These are phyloP conservation scores for Naganishia vaughanmartiniae DNA, from an alignment of 768 basidiomycete genomes.

Conservation along the genomic window DNA sequence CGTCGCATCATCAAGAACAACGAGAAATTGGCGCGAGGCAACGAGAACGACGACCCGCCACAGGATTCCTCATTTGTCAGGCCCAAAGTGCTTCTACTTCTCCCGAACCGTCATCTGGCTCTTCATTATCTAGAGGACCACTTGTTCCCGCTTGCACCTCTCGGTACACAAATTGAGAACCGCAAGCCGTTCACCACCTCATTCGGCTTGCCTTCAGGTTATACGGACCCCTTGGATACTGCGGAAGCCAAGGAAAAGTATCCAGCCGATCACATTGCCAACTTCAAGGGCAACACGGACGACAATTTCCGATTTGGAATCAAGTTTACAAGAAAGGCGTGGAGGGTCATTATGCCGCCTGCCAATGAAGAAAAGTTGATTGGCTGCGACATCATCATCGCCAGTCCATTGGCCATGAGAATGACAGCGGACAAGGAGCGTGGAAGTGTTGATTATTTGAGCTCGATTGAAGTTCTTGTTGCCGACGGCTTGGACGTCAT, in stretches of 20 bases:
- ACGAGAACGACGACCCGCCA: constrained; percentile 53
- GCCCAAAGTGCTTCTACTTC: constrained; percentile 84
- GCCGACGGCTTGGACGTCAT: constrained; percentile 89
- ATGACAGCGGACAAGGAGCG: constrained; percentile 86
- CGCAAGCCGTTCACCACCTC: constrained; percentile 75
- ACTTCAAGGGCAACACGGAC: constrained; percentile 93
- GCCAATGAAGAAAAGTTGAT: constrained; percentile 66
- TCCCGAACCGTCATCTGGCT: constrained; percentile 89
- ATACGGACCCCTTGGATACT: constrained; percentile 68
- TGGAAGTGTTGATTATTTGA: constrained; percentile 85
- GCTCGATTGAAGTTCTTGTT: constrained; percentile 86
- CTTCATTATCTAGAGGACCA: constrained; percentile 77
- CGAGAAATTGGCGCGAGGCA: constrained; percentile 76
- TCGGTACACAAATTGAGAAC: constrained; percentile 79
- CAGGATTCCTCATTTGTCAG: constrained; percentile 98
- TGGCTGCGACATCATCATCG: constrained; percentile 82
- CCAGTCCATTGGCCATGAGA: constrained; percentile 86
- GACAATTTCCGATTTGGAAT: constrained; percentile 90
- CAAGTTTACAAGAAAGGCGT: constrained; percentile 85
- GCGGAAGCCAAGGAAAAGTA: constrained; percentile 60
- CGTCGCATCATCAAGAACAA: constrained; percentile 88
- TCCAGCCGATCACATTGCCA: constrained; percentile 84
- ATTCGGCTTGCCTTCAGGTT: constrained; percentile 75
- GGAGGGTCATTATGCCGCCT: constrained; percentile 55
- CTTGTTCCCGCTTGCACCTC: constrained; percentile 67